Evolutionary conservation across 495 filamentous ascomycete species (phyloP), one percentile per base, ranked within the genome.

Genomic region (Rhypophila decipiens): DNA sequence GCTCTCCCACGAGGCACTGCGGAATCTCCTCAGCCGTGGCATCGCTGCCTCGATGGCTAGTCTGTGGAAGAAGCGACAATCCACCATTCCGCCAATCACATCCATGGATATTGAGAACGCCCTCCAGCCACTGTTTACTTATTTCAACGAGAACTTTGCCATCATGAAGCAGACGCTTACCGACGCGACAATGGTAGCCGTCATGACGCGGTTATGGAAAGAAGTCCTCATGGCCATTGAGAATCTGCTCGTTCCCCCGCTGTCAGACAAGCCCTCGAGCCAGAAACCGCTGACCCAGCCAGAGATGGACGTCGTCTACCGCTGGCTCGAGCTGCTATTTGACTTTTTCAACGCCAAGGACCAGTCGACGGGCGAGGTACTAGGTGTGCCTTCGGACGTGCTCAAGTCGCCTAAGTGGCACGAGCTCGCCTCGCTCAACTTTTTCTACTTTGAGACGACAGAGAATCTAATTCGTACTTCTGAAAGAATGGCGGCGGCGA

Each of bases 151-250:
- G 62, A 99, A 99, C 58, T 99, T 99, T 58, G 90, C 89, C 31
- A 96, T 96, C 59, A 93, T 99, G 88, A 95, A 96, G 67, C 81
- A 89, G 64, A 96, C 90, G 1, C 74, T 99, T 23, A 97, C 94
- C 2, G 83, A 85, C 27, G 80, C 88, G 42, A 90, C 94, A 38
- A 95, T 99, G 93, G 78, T 86, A 47, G 87, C 90, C 66, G 90
- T 99, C 47, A 99, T 99, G 94, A 93, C 88, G 20, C 81, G 94
- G 33, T 66, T 99, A 12, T 99, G 94, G 94, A 99, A 99, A 64
- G 94, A 96, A 66, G 90, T 96, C 9, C 75, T 99, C 4, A 80
- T 86, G 24, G 94, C 90, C 1, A 85, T 97, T 49, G 94, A 99
- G 66, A 77, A 78, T 12, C 73, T 99, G 4, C 75, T 99, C 37